Base-by-base conservation (phyloP, 1,284 basidiomycete genomes). In the Veloporphyrellus conicus region DNA sequence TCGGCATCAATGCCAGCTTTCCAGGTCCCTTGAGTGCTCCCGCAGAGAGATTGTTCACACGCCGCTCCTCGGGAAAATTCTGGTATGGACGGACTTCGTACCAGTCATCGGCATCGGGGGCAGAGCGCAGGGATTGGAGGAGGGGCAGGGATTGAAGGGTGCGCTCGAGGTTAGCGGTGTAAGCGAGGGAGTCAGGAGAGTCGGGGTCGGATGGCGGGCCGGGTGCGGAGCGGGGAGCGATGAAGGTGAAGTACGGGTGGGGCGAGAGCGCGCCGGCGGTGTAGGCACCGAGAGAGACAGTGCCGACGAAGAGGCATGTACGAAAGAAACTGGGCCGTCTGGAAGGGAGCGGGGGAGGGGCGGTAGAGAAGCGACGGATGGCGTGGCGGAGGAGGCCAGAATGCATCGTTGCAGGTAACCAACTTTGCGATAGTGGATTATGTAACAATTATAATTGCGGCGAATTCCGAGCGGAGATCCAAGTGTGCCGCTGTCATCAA, bases 1-100 rank as follows among this genome's bases (percentile, higher is more conserved):
- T 58, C 2, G 92, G 90, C 19, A 78, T 73, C 42, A 93, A 66
- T 0, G 90, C 89, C 6, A 96, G 75, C 68, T 82, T 87, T 8
- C 90, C 89, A 0, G 93, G 90, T 0, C 93, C 94, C 19, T 83
- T 74, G 19, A 98, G 75, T 1, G 91, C 78, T 10, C 92, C 93
- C 1, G 86, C 86, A 0, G 90, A 91, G 45, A 98, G 73, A 53
- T 81, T 87, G 68, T 97, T 89, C 41, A 79, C 80, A 28, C 84
- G 73, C 22, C 81, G 70, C 56, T 86, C 84, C 54, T 84, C 80
- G 0, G 89, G 84, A 47, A 84, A 76, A 19, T 74, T 70, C 22
- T 73, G 63, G 64, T 92, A 93, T 11, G 92, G 92, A 34, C 93
- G 79, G 31, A 77, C 73, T 64, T 90, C 87, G 56, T 88, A 86